These are phyloP conservation scores for Zelopaecilomyces penicillatus DNA, from an alignment of 2,329 filamentous ascomycete genomes.

Conservation along the genomic window DNA sequence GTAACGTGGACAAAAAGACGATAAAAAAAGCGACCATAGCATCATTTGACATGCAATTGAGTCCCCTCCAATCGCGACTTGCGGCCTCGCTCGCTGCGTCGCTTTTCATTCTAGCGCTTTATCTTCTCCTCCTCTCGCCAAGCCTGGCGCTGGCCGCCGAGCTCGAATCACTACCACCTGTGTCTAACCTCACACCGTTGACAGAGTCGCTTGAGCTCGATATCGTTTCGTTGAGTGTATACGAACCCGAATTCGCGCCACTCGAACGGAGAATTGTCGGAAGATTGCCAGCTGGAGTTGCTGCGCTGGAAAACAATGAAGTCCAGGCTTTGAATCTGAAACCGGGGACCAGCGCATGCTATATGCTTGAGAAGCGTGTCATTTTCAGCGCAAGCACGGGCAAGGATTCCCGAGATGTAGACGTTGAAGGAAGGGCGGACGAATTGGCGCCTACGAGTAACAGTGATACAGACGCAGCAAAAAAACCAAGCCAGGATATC, in stretches of 20 bases:
- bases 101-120: constrained; percentile 50
- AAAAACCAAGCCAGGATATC: constrained; percentile 21
- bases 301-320: constrained; percentile 54
- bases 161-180: constrained; percentile 31
- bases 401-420: constrained; percentile 7
- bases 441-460: background rate
- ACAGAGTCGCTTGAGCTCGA: background rate
- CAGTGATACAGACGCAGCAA: constrained; percentile 4
- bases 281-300: constrained; percentile 44
- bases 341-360: constrained; percentile 50
- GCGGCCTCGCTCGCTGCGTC: constrained; percentile 57
- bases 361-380: constrained; percentile 21
- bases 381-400: constrained; percentile 17
- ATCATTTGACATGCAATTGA: constrained; percentile 46
- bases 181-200: constrained; percentile 11
- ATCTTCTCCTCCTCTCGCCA: constrained; percentile 50
- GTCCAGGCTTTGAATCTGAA: constrained; percentile 50
- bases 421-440: constrained; percentile 11
- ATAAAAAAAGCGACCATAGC: background rate
- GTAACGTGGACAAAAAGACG: background rate
- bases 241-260: constrained; percentile 53
- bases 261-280: constrained; percentile 58
- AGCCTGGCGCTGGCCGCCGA: constrained; percentile 57
- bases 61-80: constrained; percentile 63
- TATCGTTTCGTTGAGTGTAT: constrained; percentile 21